Evolutionary conservation across 176 grass and related monocot species (phyloP), one percentile per base, ranked within the genome.

Genomic region (Ananas comosus): DNA sequence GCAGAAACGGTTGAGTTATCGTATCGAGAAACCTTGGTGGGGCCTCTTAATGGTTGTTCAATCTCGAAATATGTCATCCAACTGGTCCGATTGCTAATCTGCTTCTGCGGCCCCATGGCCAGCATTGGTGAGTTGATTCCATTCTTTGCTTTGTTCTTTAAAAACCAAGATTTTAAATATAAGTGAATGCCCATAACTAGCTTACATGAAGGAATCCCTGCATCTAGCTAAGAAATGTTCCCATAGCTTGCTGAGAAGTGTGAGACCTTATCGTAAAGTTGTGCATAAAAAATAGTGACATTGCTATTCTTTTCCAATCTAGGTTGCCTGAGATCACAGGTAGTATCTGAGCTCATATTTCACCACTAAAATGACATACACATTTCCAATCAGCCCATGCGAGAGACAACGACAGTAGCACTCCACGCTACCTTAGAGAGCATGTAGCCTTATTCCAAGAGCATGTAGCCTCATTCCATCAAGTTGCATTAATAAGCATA

Each of bases 201-300:
- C 64, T 89, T 94, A 33, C 83, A 84, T 22, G 90, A 74, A 78
- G 86, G 74, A 13, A 89, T 65, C 27, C 90, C 85, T 53, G 90
- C 85, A 64, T 88, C 90, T 76, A 88, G 77, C 90, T 85, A 92
- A 13, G 90, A 92, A 1, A 83, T 80, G 17, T 86, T 80, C 12
- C 90, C 90, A 17, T 94, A 94, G 33, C 83, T 94, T 51, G 79
- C 71, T 0, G 86, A 89, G 83, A 86, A 89, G 74, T 94, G 90
- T 1, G 90, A 94, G 8, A 75, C 67, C 74, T 61, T 73, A 68
- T 89, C 83, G 24, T 86, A 94, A 8, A 89, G 79, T 29, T 86
- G 83, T 13, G 83, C 90, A 61, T 88, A 78, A 9, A 65, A 69
- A 29, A 58, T 29, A 2, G 90, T 86, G 51, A 70, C 21, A 33